These are phyloP conservation scores for Cercospora berteroae DNA, from an alignment of 2,329 filamentous ascomycete species.

Conservation along the genomic window DNA sequence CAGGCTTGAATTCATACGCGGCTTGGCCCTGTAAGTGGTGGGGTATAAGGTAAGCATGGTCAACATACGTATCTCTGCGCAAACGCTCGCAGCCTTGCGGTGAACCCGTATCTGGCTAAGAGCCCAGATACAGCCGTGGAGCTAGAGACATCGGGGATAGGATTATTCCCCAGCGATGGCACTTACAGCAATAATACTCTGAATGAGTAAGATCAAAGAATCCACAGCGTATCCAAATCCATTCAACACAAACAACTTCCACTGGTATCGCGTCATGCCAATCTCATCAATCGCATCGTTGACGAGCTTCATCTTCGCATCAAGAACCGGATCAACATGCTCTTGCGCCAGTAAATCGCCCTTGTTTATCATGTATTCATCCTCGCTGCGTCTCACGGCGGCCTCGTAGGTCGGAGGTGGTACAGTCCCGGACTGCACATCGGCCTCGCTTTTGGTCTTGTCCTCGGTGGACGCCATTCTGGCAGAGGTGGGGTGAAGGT, in stretches of 20 bases:
- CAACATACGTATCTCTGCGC: not conserved
- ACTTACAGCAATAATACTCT: slow-evolving; percentile 58
- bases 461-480: slow-evolving; percentile 22
- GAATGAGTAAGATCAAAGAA: slow-evolving; percentile 57
- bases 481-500: not conserved
- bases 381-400: slow-evolving; percentile 6
- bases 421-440: not conserved
- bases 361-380: slow-evolving; percentile 33
- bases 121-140: not conserved
- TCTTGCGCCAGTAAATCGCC: slow-evolving; percentile 58
- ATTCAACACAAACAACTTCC: slow-evolving; percentile 60
- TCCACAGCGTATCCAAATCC: slow-evolving; percentile 63
- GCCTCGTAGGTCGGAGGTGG: slow-evolving; percentile 16
- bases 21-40: slow-evolving; percentile 42
- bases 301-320: slow-evolving; percentile 66
- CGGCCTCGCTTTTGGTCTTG: slow-evolving; percentile 18
- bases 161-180: not conserved
- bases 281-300: slow-evolving; percentile 62
- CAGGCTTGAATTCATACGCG: slow-evolving; percentile 57
- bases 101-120: not conserved
- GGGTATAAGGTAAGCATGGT: not conserved
- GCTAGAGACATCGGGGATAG: not conserved
- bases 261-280: slow-evolving; percentile 55
- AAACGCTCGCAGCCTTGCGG: slow-evolving; percentile 7
- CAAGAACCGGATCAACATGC: slow-evolving; percentile 60